phyloP scores from a whole-genome alignment of 2,329 filamentous ascomycete genomes.

The Aspergillus glaucus region DNA sequence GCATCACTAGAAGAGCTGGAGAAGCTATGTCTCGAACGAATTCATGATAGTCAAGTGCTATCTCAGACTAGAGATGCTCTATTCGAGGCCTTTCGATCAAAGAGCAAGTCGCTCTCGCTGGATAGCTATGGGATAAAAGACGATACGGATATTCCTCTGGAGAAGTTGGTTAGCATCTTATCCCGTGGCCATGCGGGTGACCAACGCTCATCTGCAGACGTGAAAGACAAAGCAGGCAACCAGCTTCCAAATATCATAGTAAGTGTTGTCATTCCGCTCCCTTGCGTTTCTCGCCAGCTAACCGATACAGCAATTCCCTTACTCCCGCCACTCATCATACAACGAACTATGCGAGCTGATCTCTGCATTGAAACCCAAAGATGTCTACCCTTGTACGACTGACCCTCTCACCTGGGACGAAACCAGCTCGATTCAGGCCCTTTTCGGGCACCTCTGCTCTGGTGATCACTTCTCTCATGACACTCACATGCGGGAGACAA shows the following conservation, averaged over 20 bases:
- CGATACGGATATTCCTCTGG: constrained; percentile 32
- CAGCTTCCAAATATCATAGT: constrained; percentile 30
- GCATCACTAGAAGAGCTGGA: constrained; percentile 48
- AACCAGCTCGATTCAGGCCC: constrained; percentile 54
- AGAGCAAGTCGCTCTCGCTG: constrained; percentile 30
- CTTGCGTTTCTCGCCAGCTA: constrained; percentile 3
- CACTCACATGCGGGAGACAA: constrained; percentile 46
- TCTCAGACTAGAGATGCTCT: constrained; percentile 25
- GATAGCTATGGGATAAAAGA: constrained; percentile 32
- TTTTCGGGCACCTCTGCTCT: constrained; percentile 68
- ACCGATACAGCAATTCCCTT: constrained; percentile 60
- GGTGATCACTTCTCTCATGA: constrained; percentile 60
- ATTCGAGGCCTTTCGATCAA: constrained; percentile 25
- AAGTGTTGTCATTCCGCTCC: constrained; percentile 13
- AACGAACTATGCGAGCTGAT: constrained; percentile 69
- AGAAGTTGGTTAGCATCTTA: constrained; percentile 28
- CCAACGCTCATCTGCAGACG: neutral
- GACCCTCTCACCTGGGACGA: constrained; percentile 59
- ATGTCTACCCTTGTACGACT: constrained; percentile 78
- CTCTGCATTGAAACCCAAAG: constrained; percentile 60
- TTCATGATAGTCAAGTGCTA: constrained; percentile 23
- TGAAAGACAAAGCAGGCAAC: constrained; percentile 1
- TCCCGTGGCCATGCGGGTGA: constrained; percentile 15
- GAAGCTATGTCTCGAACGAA: constrained; percentile 43
- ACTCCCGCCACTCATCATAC: constrained; percentile 85